Percentiles rank a stretch among this genome's conserved stretches.
Evolutionary conservation across 257 asterid species (phyloP).

Genomic region (Solanum lycopersicoides): DNA sequence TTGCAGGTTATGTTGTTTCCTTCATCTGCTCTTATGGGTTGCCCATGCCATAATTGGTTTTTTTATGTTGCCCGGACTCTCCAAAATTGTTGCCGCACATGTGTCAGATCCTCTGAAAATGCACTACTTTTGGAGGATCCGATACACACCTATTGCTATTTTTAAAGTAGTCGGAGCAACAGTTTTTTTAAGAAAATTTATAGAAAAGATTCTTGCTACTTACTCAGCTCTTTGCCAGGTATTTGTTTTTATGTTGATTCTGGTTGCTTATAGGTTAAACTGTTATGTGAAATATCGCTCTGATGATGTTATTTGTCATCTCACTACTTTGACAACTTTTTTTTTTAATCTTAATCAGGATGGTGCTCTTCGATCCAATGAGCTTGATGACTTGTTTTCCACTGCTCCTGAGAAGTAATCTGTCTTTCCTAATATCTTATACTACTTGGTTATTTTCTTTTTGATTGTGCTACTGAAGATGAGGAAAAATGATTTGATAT

Average conservation of each 20-base stretch:
- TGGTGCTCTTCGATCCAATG: conserved; percentile 72
- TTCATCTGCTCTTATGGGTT: not conserved
- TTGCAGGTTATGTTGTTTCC: not conserved
- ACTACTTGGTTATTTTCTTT: not conserved
- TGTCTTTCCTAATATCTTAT: conserved; percentile 1
- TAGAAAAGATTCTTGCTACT: not conserved
- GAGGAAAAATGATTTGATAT: not conserved
- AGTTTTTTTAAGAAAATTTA: not conserved
- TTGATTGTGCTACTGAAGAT: not conserved
- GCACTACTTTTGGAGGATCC: not conserved
- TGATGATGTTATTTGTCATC: not conserved
- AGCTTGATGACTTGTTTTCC: conserved; percentile 91
- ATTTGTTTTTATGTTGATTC: not conserved
- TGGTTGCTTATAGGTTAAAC: conserved; percentile 2
- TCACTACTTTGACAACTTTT: not conserved
- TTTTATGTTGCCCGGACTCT: not conserved
- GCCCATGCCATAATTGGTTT: not conserved
- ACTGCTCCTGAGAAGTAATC: conserved; percentile 95
- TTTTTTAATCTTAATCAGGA: conserved; percentile 53
- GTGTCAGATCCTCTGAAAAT: not conserved
- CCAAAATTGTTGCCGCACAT: not conserved
- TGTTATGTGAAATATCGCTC: not conserved
- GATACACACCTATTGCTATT: not conserved
- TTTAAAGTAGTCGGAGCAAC: not conserved
- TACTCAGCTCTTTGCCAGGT: not conserved